These are phyloP conservation scores for Ambrosia hybrid DNA, from an alignment of 140 eudicot genomes.

Conservation along the genomic window DNA sequence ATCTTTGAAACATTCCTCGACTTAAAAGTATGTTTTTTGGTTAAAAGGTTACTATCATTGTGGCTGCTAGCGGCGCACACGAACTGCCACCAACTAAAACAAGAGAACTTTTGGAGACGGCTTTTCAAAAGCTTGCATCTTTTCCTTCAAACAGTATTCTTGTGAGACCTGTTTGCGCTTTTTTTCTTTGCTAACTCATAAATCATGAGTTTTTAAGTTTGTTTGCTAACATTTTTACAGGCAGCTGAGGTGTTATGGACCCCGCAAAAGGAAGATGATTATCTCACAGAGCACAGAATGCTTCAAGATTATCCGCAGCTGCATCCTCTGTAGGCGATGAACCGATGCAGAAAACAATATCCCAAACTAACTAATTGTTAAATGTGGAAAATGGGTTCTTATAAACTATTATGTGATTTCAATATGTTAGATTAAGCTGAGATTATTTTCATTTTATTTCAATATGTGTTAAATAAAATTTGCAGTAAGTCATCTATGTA, in stretches of 20 bases:
- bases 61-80: conserved; percentile 47
- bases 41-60: conserved; percentile 68
- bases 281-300: conserved; percentile 55
- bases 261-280: conserved; percentile 67
- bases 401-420: no score
- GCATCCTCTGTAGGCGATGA: conserved; percentile 6
- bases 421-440: no score
- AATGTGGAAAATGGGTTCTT: no score
- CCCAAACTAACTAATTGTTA: not conserved
- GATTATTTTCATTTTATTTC: no score
- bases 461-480: no score
- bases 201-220: no score
- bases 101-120: conserved; percentile 63
- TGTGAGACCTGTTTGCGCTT: no score
- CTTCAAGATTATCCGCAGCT: conserved; percentile 61
- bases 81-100: conserved; percentile 27
- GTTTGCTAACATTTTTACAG: conserved; percentile 26
- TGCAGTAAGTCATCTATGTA: no score
- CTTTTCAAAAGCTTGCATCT: conserved; percentile 61
- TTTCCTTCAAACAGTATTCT: no score
- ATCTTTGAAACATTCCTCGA: not conserved
- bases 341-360: not conserved
- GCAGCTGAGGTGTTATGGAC: conserved; percentile 89
- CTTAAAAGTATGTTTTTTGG: not conserved
- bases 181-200: no score